Base-by-base conservation (phyloP, 352 stramenopile genomes). In the Pythium brachiatum region DNA sequence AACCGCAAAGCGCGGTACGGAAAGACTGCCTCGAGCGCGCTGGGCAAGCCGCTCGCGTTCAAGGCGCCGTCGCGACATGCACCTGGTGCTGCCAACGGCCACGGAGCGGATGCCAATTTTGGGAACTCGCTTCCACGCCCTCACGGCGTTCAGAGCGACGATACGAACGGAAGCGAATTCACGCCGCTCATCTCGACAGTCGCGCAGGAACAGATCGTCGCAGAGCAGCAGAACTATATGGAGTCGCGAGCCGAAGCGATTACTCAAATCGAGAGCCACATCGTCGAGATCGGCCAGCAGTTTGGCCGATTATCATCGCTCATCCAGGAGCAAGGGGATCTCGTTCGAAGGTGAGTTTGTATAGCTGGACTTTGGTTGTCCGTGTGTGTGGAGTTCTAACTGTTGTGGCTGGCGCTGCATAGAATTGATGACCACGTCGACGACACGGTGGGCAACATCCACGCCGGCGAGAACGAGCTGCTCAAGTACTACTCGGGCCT, bases 341-440 rank as follows among this genome's bases (percentile, higher is more conserved):
- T 90, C 58, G 83, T 94, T 26, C 80, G 73, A 71, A 81, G 84
- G 86, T 94, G 69, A 20, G 21, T 55, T 39, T 0, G 21, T 26
- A n/a, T n/a, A n/a, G n/a, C n/a, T n/a, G n/a, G n/a, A n/a, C n/a
- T n/a, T 25, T 1, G 11, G 41, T 12, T 50, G 7, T 57, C 13
- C 50, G 32, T 57, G 5, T 44, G 38, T 44, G 38, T 44, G 38
- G 16, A 3, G 41, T 18, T 18, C 13, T 31, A 18, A 43, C 26
- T n/a, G 34, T 32, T 36, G 7, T 46, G 39, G 26, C 8, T 44
- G 15, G 15, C 43, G 15, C 8, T 36, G 20, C 13, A 21, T 58
- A 94, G 86, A 72, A 93, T 94, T 51, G 86, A 94, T 43, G 86
- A 94, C 64, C 88, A 93, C 43, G 83, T 94, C 34, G 83, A 93